Percentiles rank a stretch among this genome's conserved stretches.
These are phyloP conservation scores for Clavispora vitiphila DNA, from an alignment of 805 yeast species.

Conservation along the genomic window DNA sequence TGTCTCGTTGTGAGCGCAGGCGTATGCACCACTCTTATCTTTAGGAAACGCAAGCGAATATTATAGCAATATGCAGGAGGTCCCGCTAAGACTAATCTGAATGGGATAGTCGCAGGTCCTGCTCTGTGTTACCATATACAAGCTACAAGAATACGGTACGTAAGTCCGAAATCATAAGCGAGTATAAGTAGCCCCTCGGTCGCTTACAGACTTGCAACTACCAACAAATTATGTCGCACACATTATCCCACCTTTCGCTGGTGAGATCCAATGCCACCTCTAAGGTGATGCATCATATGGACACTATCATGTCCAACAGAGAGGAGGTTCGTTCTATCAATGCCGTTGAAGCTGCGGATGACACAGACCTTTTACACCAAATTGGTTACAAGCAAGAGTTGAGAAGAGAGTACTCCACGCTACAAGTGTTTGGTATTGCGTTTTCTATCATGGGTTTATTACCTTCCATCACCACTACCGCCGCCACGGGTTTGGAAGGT, in stretches of 20 bases:
- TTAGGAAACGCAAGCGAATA: too few relatives aligned
- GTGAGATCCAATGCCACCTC: not conserved
- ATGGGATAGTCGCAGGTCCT: too few relatives aligned
- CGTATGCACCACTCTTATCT: too few relatives aligned
- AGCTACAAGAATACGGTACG: too few relatives aligned
- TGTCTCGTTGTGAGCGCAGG: too few relatives aligned
- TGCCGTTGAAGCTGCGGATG: slow-evolving; percentile 3
- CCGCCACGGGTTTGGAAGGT: slow-evolving; percentile 3
- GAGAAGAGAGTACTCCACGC: not conserved
- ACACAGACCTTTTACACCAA: slow-evolving; percentile 2
- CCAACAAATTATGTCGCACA: slow-evolving; percentile 3
- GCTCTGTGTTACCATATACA: too few relatives aligned
- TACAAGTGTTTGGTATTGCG: slow-evolving; percentile 4
- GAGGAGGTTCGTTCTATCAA: slow-evolving; percentile 4
- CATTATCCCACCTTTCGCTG: not conserved
- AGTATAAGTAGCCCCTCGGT: not conserved
- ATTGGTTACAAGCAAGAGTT: slow-evolving; percentile 4
- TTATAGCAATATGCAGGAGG: too few relatives aligned
- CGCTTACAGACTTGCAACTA: not conserved
- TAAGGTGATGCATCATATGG: slow-evolving; percentile 1
- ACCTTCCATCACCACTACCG: slow-evolving; percentile 3
- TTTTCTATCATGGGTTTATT: slow-evolving; percentile 4
- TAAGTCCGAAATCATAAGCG: too few relatives aligned
- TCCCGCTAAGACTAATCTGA: too few relatives aligned
- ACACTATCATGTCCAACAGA: slow-evolving; percentile 3